Conservation (phyloP, 306 rosid species). For the Canavalia ensiformis region DNA sequence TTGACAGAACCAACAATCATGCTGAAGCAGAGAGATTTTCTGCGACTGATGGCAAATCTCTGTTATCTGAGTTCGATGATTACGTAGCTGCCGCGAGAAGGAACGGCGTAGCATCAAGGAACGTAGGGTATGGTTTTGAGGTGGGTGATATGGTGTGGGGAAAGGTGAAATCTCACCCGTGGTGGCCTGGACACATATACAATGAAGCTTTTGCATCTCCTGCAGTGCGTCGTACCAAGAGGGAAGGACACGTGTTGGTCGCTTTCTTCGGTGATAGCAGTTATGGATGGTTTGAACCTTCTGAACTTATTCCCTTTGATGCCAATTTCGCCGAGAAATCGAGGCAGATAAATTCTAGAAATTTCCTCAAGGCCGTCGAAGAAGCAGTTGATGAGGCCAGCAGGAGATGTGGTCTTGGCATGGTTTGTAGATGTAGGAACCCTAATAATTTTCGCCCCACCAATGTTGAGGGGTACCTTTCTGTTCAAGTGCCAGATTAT, state of each 20-base stretch:
- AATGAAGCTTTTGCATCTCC: slow-evolving; percentile 79
- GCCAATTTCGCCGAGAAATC: slow-evolving; percentile 80
- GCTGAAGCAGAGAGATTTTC: background rate
- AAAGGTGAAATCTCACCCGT: slow-evolving; percentile 97
- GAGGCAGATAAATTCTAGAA: slow-evolving; percentile 68
- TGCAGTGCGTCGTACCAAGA: slow-evolving; percentile 73
- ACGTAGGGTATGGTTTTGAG: slow-evolving; percentile 71
- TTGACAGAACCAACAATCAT: too few species aligned
- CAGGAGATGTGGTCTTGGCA: slow-evolving; percentile 78
- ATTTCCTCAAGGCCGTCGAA: slow-evolving; percentile 82
- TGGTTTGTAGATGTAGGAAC: slow-evolving; percentile 83
- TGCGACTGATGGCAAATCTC: slow-evolving; percentile 56
- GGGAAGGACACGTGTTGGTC: slow-evolving; percentile 87
- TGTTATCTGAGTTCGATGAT: slow-evolving; percentile 81
- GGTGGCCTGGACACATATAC: slow-evolving; percentile 99
- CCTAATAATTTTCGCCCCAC: slow-evolving; percentile 63
- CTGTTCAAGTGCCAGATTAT: slow-evolving; percentile 82
- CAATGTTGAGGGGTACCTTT: slow-evolving; percentile 69
- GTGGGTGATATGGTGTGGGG: slow-evolving; percentile 98
- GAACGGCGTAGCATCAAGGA: background rate
- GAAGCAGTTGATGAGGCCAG: slow-evolving; percentile 92
- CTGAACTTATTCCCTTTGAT: slow-evolving; percentile 83
- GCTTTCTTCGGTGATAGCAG: slow-evolving; percentile 97
- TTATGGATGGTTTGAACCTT: slow-evolving; percentile 98
- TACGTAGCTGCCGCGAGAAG: slow-evolving; percentile 76